phyloP scores from a whole-genome alignment of 2,329 filamentous ascomycete species.

The Neodidymelliopsis sp. region DNA sequence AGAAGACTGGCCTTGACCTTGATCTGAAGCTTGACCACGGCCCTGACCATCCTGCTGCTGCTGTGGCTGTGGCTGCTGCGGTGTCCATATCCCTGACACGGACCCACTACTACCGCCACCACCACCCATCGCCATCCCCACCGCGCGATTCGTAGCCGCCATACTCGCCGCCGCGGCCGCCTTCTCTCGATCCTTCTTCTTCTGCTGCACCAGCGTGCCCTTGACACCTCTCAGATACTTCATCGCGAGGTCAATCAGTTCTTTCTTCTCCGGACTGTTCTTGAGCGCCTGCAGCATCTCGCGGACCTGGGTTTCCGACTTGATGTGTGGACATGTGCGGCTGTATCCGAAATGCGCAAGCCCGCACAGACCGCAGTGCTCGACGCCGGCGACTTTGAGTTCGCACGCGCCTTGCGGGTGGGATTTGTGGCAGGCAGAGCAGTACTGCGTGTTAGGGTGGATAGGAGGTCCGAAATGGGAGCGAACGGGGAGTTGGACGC shows the following conservation, averaged over 20 bases:
- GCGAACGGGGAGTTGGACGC: slow-evolving; percentile 39
- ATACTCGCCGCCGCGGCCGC: not conserved
- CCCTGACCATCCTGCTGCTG: no score
- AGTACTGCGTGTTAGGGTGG: slow-evolving; percentile 42
- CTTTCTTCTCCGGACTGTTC: slow-evolving; percentile 62
- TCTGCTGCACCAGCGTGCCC: slow-evolving; percentile 61
- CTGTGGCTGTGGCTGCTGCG: no score
- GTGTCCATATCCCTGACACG: no score
- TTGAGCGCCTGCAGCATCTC: slow-evolving; percentile 70
- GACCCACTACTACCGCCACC: no score
- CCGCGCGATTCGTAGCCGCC: not conserved
- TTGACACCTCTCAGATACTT: slow-evolving; percentile 66
- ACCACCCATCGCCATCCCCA: not conserved
- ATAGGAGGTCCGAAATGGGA: slow-evolving; percentile 36
- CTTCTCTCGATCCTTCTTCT: slow-evolving; percentile 53
- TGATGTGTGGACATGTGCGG: slow-evolving; percentile 68
- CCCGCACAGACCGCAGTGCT: slow-evolving; percentile 69
- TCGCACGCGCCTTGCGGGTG: slow-evolving; percentile 68
- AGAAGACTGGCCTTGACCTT: no score
- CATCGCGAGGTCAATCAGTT: slow-evolving; percentile 61
- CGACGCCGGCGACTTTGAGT: slow-evolving; percentile 65
- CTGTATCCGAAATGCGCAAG: slow-evolving; percentile 67
- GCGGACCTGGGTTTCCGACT: slow-evolving; percentile 68
- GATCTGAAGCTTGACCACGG: no score
- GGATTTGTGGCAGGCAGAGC: slow-evolving; percentile 61